Conservation (phyloP, 768 basidiomycete species). For the Mycena sanguinolenta region DNA sequence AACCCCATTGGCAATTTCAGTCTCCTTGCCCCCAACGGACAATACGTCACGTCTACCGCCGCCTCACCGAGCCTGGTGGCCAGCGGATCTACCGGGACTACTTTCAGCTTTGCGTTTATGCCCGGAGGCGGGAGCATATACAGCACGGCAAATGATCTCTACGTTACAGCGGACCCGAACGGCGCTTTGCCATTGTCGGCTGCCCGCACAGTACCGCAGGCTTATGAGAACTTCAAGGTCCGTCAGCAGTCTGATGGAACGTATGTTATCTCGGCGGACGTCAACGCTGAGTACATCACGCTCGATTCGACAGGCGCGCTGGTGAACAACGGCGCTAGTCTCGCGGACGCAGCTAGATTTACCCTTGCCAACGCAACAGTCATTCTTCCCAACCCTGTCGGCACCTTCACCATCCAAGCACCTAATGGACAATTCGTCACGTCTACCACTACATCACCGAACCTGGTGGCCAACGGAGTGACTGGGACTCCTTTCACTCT, state of each 20-base stretch:
- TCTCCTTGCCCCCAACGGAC: constrained; percentile 42
- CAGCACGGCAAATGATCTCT: constrained; percentile 41
- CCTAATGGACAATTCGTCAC: too few species aligned
- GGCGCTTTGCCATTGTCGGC: constrained; percentile 45
- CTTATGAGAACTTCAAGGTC: constrained; percentile 49
- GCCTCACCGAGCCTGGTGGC: constrained; percentile 44
- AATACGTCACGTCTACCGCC: constrained; percentile 41
- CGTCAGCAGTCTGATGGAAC: constrained; percentile 41
- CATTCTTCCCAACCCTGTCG: too few species aligned
- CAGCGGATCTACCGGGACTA: constrained; percentile 36
- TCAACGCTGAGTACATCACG: constrained; percentile 47
- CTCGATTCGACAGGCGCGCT: constrained; percentile 42
- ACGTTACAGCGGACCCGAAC: constrained; percentile 49
- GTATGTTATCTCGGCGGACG: constrained; percentile 48
- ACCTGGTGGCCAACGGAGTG: too few species aligned
- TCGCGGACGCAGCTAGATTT: constrained; percentile 44
- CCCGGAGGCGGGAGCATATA: constrained; percentile 48
- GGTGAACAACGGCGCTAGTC: constrained; percentile 45
- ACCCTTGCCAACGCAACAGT: too few species aligned
- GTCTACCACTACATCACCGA: too few species aligned
- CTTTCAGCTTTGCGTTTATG: constrained; percentile 45
- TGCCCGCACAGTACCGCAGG: constrained; percentile 41
- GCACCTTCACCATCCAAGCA: too few species aligned
- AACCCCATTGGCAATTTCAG: constrained; percentile 49
- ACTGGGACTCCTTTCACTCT: too few species aligned